A percentile compares a stretch with the other conserved stretches of the same genome.
Evolutionary conservation across 129 eudicot genomes (phyloP).

Genomic region (Erigeron canadensis): DNA sequence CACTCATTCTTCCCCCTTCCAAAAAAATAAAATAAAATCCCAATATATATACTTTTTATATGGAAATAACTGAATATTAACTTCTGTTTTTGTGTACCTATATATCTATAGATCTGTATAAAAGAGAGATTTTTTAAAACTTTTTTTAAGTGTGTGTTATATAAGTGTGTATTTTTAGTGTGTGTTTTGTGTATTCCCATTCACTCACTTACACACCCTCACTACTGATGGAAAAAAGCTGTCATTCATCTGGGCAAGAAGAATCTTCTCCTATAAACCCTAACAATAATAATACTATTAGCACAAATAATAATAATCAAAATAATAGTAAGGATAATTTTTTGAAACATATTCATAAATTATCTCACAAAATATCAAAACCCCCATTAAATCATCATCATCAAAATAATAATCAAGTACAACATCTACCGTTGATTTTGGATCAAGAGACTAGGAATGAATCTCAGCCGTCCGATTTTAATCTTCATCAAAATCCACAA

Average conservation of each 20-base stretch:
- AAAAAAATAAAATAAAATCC: conserved; percentile 9
- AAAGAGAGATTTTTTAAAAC: conserved; percentile 11
- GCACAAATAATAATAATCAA: not conserved
- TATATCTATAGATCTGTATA: not conserved
- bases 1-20: conserved; percentile 32
- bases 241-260: conserved; percentile 44
- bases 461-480: conserved; percentile 45
- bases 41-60: not conserved
- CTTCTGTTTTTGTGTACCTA: not conserved
- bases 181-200: conserved; percentile 20
- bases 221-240: conserved; percentile 48
- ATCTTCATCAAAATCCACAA: conserved; percentile 31
- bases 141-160: not conserved
- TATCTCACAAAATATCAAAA: conserved; percentile 82
- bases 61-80: conserved; percentile 19
- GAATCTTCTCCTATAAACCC: conserved; percentile 37
- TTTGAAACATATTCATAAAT: conserved; percentile 58
- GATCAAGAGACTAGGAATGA: conserved; percentile 19
- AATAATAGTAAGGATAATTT: conserved; percentile 33
- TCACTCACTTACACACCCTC: too few relatives aligned
- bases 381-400: conserved; percentile 38
- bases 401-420: conserved; percentile 14
- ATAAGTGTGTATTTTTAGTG: conserved; percentile 8
- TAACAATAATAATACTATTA: conserved; percentile 14
- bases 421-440: conserved; percentile 12